These are phyloP conservation scores for Firmiana major DNA, from an alignment of 345 rosid genomes.

Conservation along the genomic window DNA sequence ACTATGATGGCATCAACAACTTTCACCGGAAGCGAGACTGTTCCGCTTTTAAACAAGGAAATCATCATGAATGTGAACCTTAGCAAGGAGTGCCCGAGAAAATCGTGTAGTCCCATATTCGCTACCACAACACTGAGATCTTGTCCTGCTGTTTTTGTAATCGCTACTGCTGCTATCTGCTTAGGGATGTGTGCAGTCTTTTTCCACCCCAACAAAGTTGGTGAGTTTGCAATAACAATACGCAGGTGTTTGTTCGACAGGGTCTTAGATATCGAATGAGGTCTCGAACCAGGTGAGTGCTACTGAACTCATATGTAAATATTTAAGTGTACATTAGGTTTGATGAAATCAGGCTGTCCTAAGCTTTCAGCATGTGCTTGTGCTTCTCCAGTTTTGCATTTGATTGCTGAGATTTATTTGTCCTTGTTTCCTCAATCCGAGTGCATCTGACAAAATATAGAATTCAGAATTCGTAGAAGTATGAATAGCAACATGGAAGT, in stretches of 20 bases:
- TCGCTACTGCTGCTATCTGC: slow-evolving; percentile 52
- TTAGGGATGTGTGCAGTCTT: slow-evolving; percentile 62
- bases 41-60: slow-evolving; percentile 53
- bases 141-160: slow-evolving; percentile 41
- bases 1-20: slow-evolving; percentile 16
- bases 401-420: neutral
- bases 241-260: slow-evolving; percentile 49
- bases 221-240: slow-evolving; percentile 64
- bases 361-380: neutral
- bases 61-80: slow-evolving; percentile 43
- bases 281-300: neutral
- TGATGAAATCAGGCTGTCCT: slow-evolving; percentile 7
- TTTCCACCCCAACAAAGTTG: slow-evolving; percentile 69
- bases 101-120: slow-evolving; percentile 32
- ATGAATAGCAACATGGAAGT: neutral
- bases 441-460: neutral
- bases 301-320: neutral
- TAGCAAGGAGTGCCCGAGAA: slow-evolving; percentile 39
- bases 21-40: slow-evolving; percentile 29
- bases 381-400: neutral
- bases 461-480: neutral
- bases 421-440: neutral
- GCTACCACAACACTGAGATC: slow-evolving; percentile 31
- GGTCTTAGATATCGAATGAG: slow-evolving; percentile 14
- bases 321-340: neutral